Conservation (phyloP, 495 filamentous ascomycete genomes). For the Trichoderma gamsii region DNA sequence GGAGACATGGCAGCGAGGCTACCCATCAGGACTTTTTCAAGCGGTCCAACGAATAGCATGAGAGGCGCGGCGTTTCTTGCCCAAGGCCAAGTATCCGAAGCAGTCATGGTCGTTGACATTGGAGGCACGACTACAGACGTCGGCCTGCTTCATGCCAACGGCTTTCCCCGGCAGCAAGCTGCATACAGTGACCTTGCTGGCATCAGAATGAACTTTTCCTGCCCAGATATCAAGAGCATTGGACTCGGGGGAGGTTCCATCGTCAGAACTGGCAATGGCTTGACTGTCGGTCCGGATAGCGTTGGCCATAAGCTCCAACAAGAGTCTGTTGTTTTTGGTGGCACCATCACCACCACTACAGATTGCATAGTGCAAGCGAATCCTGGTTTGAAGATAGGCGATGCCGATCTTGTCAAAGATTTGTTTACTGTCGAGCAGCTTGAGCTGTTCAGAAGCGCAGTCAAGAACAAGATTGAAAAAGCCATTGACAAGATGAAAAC, state of each 20-base stretch:
- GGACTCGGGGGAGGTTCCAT: slow-evolving; percentile 50
- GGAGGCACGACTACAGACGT: slow-evolving; percentile 47
- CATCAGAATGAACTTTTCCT: slow-evolving; percentile 44
- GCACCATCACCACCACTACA: slow-evolving; percentile 42
- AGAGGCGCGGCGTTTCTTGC: slow-evolving; percentile 48
- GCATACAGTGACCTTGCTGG: slow-evolving; percentile 40
- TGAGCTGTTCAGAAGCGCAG: slow-evolving; percentile 22
- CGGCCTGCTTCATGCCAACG: slow-evolving; percentile 36
- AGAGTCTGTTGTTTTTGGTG: slow-evolving; percentile 47
- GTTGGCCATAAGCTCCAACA: slow-evolving; percentile 48
- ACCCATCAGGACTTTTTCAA: slow-evolving; percentile 51
- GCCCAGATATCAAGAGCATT: slow-evolving; percentile 44
- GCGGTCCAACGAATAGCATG: slow-evolving; percentile 53
- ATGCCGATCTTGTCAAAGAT: slow-evolving; percentile 20
- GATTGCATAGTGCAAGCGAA: slow-evolving; percentile 41
- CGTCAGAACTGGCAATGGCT: slow-evolving; percentile 33
- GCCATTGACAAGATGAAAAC: slow-evolving; percentile 47
- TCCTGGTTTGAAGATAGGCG: slow-evolving; percentile 27
- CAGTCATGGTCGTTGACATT: slow-evolving; percentile 44
- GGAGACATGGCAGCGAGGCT: slow-evolving; percentile 41
- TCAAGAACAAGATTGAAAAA: slow-evolving; percentile 36
- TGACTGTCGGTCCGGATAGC: slow-evolving; percentile 49
- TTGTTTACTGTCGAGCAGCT: slow-evolving; percentile 20
- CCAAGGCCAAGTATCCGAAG: slow-evolving; percentile 28
- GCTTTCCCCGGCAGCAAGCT: slow-evolving; percentile 40